These are phyloP conservation scores for Russula sp. DNA, from an alignment of 768 basidiomycete species.

Conservation along the genomic window DNA sequence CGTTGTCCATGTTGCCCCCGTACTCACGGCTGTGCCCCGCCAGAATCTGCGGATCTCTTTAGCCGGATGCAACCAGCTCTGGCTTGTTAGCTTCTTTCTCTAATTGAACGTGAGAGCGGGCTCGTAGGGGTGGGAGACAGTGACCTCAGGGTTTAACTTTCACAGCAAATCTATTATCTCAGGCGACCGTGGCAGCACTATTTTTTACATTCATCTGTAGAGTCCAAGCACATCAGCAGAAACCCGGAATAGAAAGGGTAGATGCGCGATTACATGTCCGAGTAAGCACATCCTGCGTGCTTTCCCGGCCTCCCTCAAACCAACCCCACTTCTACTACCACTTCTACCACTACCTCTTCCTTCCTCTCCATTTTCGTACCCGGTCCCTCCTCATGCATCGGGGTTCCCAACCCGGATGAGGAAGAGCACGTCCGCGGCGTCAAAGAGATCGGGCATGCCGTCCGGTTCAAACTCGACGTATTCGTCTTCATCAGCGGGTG, in stretches of 20 bases:
- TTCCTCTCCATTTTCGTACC: slow-evolving; percentile 33
- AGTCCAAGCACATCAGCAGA: too few species aligned
- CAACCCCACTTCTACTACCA: slow-evolving; percentile 25
- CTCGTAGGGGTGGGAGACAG: too few species aligned
- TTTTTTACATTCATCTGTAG: too few species aligned
- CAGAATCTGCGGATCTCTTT: too few species aligned
- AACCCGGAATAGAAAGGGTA: background rate
- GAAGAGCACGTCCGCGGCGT: slow-evolving; percentile 66
- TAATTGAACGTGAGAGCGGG: too few species aligned
- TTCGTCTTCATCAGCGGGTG: slow-evolving; percentile 26
- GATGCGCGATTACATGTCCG: slow-evolving; percentile 43
- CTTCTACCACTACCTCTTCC: slow-evolving; percentile 70
- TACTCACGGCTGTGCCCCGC: too few species aligned
- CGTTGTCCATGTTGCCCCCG: too few species aligned
- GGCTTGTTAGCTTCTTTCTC: too few species aligned
- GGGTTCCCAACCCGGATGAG: slow-evolving; percentile 37
- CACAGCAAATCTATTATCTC: too few species aligned
- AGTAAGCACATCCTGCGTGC: slow-evolving; percentile 68
- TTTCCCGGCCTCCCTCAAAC: slow-evolving; percentile 62
- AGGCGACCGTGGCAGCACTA: too few species aligned
- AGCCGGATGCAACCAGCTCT: too few species aligned
- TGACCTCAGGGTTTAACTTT: too few species aligned
- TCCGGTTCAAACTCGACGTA: slow-evolving; percentile 69
- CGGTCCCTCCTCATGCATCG: slow-evolving; percentile 26
- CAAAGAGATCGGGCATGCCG: slow-evolving; percentile 45